Evolutionary conservation across 2,329 filamentous ascomycete genomes (phyloP), one percentile per base, ranked within the genome.

Genomic region (Penicillium olsonii): DNA sequence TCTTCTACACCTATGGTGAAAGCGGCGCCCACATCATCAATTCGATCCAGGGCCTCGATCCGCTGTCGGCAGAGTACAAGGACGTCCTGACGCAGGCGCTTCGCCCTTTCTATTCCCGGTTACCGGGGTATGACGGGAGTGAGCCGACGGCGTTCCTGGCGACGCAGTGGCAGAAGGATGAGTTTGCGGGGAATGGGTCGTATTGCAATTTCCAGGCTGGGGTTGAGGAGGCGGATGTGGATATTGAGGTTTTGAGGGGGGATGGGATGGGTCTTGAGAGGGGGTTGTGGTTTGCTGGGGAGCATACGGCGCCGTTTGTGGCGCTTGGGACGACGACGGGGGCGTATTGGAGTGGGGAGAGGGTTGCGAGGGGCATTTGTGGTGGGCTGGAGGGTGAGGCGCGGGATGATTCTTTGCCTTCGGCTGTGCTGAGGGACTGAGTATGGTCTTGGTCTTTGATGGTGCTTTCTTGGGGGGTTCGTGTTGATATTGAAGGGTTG

Each of bases 271-370:
- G 73, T 1, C 26, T 57, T 17, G 83, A 83, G 11, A 75, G 83
- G 18, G 84, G 88, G 0, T 65, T 96, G 8, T 96, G 91, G 91
- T 78, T 96, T 57, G 91, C 91, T 0, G 91, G 91, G 0, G 91
- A 96, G 72, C 91, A 96, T 72, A 95, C 90, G 18, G 87, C 90
- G 46, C 91, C 92, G 4, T 95, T 96, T 74, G 85, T 95, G 22
- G 91, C 88, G 10, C 70, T 96, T 53, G 92, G 92, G 0, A 96
- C 92, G 4, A 88, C 87, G 11, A 95, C 90, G 0, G 92, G 92
- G 0, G 92, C 92, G 10, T 96, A 90, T 68, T 95, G 90, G 90
- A 90, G 88, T 67, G 92, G 92, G 1, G 90, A 95, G 74, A 81
- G 80, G 17, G 88, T 91, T 27, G 91, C 81, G 1, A 80, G 76